These are phyloP conservation scores for Funneliformis mosseae DNA, from an alignment of 192 early-diverging fungal genomes.

Conservation along the genomic window DNA sequence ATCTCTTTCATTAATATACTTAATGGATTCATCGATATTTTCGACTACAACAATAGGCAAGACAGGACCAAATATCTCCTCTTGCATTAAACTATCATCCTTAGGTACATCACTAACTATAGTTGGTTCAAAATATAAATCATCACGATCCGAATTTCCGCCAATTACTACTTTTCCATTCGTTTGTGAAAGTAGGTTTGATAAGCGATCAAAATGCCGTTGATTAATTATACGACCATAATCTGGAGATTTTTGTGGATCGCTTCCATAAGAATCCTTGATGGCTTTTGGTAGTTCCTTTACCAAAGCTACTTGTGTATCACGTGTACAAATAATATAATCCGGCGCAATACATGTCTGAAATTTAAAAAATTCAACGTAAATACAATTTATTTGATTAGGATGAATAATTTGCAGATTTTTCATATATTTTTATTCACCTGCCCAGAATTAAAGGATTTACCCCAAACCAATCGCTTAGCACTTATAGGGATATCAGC, in stretches of 20 bases:
- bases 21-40: constrained; percentile 64
- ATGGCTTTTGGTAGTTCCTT: constrained; percentile 46
- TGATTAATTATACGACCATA: constrained; percentile 66
- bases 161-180: constrained; percentile 60
- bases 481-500: constrained; percentile 64
- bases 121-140: constrained; percentile 81
- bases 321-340: constrained; percentile 64
- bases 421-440: constrained; percentile 36
- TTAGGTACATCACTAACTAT: constrained; percentile 72
- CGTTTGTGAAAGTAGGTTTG: constrained; percentile 49
- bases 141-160: constrained; percentile 59
- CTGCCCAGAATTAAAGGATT: constrained; percentile 87
- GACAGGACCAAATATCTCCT: constrained; percentile 93
- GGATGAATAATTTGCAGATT: too few relatives aligned
- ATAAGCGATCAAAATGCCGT: constrained; percentile 66
- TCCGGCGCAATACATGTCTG: constrained; percentile 82
- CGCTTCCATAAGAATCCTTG: constrained; percentile 43
- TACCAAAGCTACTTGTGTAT: constrained; percentile 51
- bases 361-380: constrained; percentile 11
- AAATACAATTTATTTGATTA: constrained; percentile 10
- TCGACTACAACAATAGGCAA: constrained; percentile 77
- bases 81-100: constrained; percentile 68
- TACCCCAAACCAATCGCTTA: constrained; percentile 78
- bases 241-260: constrained; percentile 45
- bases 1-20: constrained; percentile 61